Evolutionary conservation across 139 green algal species (phyloP), one percentile per base, ranked within the genome.

Genomic region (Yamagishiella unicocca): DNA sequence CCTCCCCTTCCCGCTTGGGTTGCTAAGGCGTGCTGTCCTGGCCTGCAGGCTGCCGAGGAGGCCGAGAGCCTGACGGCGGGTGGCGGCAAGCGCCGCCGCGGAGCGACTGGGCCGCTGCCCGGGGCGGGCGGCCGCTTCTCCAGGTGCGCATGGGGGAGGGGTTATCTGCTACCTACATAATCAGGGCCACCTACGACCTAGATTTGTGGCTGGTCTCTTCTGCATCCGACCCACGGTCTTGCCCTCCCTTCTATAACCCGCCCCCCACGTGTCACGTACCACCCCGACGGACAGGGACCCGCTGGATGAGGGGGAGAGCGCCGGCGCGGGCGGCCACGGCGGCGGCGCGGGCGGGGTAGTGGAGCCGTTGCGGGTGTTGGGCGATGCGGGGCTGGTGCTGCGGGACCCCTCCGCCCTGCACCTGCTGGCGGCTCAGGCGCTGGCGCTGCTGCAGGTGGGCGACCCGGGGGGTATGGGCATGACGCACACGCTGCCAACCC

Each of bases 371-470:
- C 74, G 89, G 29, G 92, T 94, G 78, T 87, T 98, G 76, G 95
- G 87, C 0, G 94, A 96, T 21, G 92, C 93, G 0, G 94, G 90
- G 77, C 94, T 97, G 90, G 88, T 97, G 53, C 90, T 98, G 68
- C 88, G 94, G 0, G 96, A 98, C 87, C 94, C 94, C 29, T 89
- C 89, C 74, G 89, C 90, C 25, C 87, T 96, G 77, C 93, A 96
- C 89, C 87, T 97, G 38, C 88, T 98, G 40, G 58, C 93, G 8
- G 91, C 95, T 50, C 87, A 95, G 58, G 93, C 90, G 79, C 81
- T 85, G 79, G 55, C 67, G 17, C 86, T 86, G 33, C 71, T 94
- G 24, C 92, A 93, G 74, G 88, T 74, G 66, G 25, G 81, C 14
- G 38, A 33, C 22, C n/a, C n/a, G n/a, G 53, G 35, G 76, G 31